Conservation (phyloP, 768 basidiomycete species). For the Tylopilus felleus region DNA sequence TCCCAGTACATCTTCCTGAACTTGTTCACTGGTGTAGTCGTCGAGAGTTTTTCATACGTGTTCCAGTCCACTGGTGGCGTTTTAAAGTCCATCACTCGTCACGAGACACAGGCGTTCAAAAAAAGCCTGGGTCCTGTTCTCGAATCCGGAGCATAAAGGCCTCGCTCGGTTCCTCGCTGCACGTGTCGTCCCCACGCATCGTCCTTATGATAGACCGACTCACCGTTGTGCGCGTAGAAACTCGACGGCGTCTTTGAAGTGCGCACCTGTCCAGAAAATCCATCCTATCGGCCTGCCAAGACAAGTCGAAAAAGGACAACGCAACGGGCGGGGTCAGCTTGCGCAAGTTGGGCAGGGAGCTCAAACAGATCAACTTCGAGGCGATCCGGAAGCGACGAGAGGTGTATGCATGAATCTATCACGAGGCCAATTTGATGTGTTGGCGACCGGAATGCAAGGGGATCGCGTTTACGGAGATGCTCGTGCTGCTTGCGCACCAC, state of each 20-base stretch:
- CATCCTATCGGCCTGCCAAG: no score
- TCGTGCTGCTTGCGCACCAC: no score
- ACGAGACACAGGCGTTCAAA: background rate
- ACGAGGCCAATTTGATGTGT: no score
- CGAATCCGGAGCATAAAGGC: background rate
- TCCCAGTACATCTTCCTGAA: background rate
- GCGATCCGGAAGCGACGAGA: no score
- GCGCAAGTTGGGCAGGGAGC: no score
- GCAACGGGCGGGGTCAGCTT: no score
- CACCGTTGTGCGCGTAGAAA: background rate
- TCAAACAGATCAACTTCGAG: no score
- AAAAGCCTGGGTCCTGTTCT: background rate
- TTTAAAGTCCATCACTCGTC: background rate
- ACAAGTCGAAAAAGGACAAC: no score
- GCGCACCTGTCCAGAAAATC: no score
- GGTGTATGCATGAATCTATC: no score
- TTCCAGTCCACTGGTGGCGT: background rate
- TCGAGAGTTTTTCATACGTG: background rate
- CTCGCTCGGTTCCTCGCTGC: background rate
- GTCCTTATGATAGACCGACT: background rate
- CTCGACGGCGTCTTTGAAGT: background rate
- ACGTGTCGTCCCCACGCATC: background rate
- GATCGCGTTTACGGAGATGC: no score
- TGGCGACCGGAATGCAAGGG: no score
- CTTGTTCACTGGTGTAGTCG: background rate